phyloP scores from a whole-genome alignment of 306 rosid species.

The Quercus mongolica region DNA sequence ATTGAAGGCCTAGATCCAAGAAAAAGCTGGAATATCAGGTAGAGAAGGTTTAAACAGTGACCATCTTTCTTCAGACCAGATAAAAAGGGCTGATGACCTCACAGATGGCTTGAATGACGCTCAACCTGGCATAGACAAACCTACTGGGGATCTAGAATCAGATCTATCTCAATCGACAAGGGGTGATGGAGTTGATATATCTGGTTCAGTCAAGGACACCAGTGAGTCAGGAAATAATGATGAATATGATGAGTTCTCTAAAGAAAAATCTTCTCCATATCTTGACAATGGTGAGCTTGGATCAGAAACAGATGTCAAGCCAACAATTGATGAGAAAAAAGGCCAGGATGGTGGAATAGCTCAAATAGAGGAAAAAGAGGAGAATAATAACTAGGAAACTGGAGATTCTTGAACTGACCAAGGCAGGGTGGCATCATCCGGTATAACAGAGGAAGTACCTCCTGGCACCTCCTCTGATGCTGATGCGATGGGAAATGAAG shows the following conservation, averaged over 20 bases:
- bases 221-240: slow-evolving; percentile 32
- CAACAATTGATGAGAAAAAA: slow-evolving; percentile 37
- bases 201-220: slow-evolving; percentile 36
- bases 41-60: slow-evolving; percentile 43
- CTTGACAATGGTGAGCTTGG: slow-evolving; percentile 39
- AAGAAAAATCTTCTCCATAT: slow-evolving; percentile 36
- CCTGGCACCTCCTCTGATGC: slow-evolving; percentile 38
- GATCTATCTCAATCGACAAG: slow-evolving; percentile 40
- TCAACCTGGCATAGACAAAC: slow-evolving; percentile 29
- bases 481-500: slow-evolving; percentile 45
- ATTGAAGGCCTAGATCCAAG: slow-evolving; percentile 40
- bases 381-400: slow-evolving; percentile 36
- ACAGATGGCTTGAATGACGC: slow-evolving; percentile 35
- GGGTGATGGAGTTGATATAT: slow-evolving; percentile 38
- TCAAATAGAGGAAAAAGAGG: slow-evolving; percentile 44
- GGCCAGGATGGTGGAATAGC: slow-evolving; percentile 30
- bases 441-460: slow-evolving; percentile 42
- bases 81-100: slow-evolving; percentile 33
- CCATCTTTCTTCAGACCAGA: slow-evolving; percentile 41
- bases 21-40: slow-evolving; percentile 36
- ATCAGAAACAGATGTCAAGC: slow-evolving; percentile 32
- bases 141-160: slow-evolving; percentile 45
- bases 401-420: slow-evolving; percentile 43
- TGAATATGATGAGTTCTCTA: slow-evolving; percentile 25
- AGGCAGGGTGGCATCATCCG: slow-evolving; percentile 36